These are phyloP conservation scores for Pleurotus sapidus DNA, from an alignment of 768 basidiomycete genomes.

Conservation along the genomic window DNA sequence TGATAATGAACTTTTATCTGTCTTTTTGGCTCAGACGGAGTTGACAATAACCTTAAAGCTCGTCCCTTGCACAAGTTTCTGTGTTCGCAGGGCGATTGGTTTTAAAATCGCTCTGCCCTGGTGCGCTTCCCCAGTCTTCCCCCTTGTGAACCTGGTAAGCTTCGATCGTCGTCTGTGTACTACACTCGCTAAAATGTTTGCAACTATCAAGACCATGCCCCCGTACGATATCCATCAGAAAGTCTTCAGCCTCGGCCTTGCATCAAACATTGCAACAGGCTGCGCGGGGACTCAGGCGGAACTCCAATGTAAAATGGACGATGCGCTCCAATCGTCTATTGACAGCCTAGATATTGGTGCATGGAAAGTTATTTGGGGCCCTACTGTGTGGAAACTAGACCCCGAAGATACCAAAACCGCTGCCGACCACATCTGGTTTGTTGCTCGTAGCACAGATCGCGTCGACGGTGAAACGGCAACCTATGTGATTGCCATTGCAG, in stretches of 20 bases:
- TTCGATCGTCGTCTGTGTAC: too few relatives aligned
- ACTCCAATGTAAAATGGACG: background rate
- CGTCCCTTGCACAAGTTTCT: too few relatives aligned
- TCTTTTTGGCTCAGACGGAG: too few relatives aligned
- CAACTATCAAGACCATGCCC: background rate
- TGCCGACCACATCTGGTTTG: slow-evolving; percentile 3
- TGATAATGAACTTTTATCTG: too few relatives aligned
- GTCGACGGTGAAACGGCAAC: background rate
- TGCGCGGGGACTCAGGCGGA: background rate
- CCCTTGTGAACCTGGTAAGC: too few relatives aligned
- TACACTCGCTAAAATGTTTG: too few relatives aligned
- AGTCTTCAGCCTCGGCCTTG: background rate
- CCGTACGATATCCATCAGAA: background rate
- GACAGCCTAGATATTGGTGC: background rate
- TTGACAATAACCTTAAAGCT: too few relatives aligned
- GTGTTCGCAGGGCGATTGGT: too few relatives aligned
- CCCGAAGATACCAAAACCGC: background rate
- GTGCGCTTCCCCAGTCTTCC: too few relatives aligned
- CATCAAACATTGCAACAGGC: background rate
- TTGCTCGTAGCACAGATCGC: background rate
- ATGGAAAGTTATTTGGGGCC: slow-evolving; percentile 1
- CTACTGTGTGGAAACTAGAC: background rate
- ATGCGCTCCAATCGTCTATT: background rate
- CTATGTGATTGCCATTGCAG: slow-evolving; percentile 5
- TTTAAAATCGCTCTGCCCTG: too few relatives aligned